A percentile compares a stretch with the other conserved stretches of the same genome.
Conservation (phyloP, 371 early-diverging fungal genomes). For the Rhizopus delemar region DNA sequence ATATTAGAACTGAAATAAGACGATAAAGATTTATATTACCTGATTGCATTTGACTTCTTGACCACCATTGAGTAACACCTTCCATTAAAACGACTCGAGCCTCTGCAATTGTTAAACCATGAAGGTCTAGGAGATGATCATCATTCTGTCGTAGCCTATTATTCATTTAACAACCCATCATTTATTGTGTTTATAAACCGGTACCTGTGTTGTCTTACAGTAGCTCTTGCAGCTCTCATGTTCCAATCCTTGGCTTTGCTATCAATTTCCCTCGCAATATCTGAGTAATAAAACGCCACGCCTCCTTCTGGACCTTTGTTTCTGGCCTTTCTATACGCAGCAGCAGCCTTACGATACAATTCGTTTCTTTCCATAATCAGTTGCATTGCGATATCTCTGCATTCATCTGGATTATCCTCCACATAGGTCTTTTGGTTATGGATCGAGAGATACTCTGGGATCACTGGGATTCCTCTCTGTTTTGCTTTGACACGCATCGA, state of each 20-base stretch:
- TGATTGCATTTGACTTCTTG: slow-evolving; percentile 55
- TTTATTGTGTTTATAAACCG: background rate
- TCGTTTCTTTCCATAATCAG: slow-evolving; percentile 60
- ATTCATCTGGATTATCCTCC: slow-evolving; percentile 64
- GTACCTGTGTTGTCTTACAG: slow-evolving; percentile 56
- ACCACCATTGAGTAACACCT: slow-evolving; percentile 66
- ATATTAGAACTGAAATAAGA: background rate
- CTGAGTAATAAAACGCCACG: slow-evolving; percentile 70
- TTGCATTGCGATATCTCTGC: slow-evolving; percentile 59
- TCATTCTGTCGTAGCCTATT: slow-evolving; percentile 51
- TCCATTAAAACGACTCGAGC: slow-evolving; percentile 63
- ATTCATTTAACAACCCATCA: background rate
- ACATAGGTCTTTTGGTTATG: slow-evolving; percentile 48
- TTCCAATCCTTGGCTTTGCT: slow-evolving; percentile 66
- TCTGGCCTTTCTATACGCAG: slow-evolving; percentile 53
- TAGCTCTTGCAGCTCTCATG: slow-evolving; percentile 72
- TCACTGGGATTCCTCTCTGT: slow-evolving; percentile 31
- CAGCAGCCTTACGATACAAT: slow-evolving; percentile 63
- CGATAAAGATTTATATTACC: slow-evolving; percentile 21
- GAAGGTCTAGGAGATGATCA: slow-evolving; percentile 66
- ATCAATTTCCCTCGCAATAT: slow-evolving; percentile 65
- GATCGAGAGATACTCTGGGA: slow-evolving; percentile 45
- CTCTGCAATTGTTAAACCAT: slow-evolving; percentile 67
- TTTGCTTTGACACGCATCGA: slow-evolving; percentile 15
- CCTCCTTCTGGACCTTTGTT: slow-evolving; percentile 60